Conservation (phyloP, 257 asterid species). For the Nicotiana undulata region DNA sequence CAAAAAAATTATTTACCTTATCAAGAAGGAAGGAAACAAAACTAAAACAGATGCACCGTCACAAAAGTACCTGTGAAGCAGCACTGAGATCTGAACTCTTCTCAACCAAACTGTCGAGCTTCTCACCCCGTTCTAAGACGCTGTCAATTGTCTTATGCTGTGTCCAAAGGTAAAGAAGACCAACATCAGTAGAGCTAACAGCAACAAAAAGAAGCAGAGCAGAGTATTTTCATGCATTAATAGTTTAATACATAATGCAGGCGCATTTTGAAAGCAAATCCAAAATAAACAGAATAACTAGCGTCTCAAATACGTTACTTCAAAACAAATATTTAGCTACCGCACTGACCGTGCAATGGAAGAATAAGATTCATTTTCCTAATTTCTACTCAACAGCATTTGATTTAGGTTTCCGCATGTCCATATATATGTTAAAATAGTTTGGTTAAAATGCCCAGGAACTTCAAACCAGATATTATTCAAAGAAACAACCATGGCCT, state of each 20-base stretch:
- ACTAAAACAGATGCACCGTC: neutral
- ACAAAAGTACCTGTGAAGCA: conserved; percentile 73
- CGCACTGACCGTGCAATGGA: neutral
- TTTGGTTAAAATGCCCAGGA: neutral
- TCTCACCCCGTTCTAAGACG: conserved; percentile 83
- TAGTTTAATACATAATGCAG: neutral
- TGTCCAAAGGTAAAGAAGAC: conserved; percentile 15
- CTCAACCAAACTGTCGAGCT: conserved; percentile 90
- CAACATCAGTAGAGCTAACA: conserved; percentile 4
- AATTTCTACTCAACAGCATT: neutral
- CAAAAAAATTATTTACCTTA: neutral
- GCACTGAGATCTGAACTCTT: conserved; percentile 96
- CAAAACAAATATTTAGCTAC: neutral
- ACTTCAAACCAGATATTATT: neutral
- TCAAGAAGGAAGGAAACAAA: neutral
- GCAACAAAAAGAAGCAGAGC: neutral
- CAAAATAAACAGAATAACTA: neutral
- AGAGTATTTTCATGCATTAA: neutral
- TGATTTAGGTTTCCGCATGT: neutral
- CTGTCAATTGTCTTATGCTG: conserved; percentile 98
- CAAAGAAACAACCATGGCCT: neutral
- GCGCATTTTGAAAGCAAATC: neutral
- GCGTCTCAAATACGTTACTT: neutral
- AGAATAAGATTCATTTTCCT: neutral
- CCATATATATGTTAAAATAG: neutral